Percentiles rank a stretch among this genome's conserved stretches.
Conservation (phyloP, 805 yeast species). For the Cyberlindnera amylophila region DNA sequence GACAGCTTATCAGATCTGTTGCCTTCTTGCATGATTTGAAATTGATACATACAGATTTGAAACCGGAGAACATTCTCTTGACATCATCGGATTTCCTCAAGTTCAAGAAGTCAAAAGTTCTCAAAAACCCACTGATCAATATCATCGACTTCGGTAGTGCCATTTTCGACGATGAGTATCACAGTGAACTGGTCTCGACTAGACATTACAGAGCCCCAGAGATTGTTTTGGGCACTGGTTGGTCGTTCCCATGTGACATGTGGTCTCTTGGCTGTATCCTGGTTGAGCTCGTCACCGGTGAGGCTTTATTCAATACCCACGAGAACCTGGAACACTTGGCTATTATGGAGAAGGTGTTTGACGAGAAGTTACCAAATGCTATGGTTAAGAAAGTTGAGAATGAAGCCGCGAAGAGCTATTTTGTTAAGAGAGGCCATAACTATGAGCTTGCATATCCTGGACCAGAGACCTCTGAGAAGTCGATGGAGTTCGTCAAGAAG, state of each 20-base stretch:
- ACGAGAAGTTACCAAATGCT: slow-evolving; percentile 41
- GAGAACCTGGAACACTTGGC: slow-evolving; percentile 93
- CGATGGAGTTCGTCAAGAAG: slow-evolving; percentile 34
- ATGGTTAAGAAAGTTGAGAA: slow-evolving; percentile 29
- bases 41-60: slow-evolving; percentile 90
- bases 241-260: slow-evolving; percentile 95
- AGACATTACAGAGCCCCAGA: slow-evolving; percentile 98
- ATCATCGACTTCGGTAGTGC: slow-evolving; percentile 98
- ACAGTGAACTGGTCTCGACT: slow-evolving; percentile 87
- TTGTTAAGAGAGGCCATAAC: slow-evolving; percentile 12
- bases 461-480: slow-evolving; percentile 35
- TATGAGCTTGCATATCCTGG: slow-evolving; percentile 36
- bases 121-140: slow-evolving; percentile 77
- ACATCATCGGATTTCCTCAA: slow-evolving; percentile 23
- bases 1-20: slow-evolving; percentile 80
- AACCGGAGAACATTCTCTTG: slow-evolving; percentile 85
- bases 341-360: slow-evolving; percentile 82
- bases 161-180: slow-evolving; percentile 89
- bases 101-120: slow-evolving; percentile 36
- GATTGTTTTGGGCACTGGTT: slow-evolving; percentile 88
- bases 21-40: slow-evolving; percentile 87
- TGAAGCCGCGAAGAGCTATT: slow-evolving; percentile 9
- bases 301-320: slow-evolving; percentile 90
- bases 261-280: slow-evolving; percentile 96
- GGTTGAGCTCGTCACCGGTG: slow-evolving; percentile 89